Conservation (phyloP, 2,329 filamentous ascomycete species). For the Aspergillus latus region DNA sequence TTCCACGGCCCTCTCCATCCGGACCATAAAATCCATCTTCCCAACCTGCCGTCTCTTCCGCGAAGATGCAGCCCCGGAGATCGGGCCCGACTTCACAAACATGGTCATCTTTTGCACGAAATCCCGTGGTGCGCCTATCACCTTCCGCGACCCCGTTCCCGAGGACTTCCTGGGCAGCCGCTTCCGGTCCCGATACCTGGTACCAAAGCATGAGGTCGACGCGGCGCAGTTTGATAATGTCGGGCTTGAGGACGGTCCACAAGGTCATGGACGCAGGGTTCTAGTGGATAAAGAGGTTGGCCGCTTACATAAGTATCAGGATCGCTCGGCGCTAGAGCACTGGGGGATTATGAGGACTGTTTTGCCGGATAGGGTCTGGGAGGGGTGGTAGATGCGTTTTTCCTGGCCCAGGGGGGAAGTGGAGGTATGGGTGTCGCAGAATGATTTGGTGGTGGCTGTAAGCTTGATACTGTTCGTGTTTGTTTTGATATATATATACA, state of each 20-base stretch:
- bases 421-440: not conserved
- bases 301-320: constrained; percentile 69
- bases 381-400: constrained; percentile 65
- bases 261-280: constrained; percentile 46
- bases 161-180: constrained; percentile 72
- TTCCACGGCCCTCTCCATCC: constrained; percentile 73
- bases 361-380: constrained; percentile 76
- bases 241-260: constrained; percentile 15
- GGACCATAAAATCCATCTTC: constrained; percentile 80
- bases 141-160: constrained; percentile 65
- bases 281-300: constrained; percentile 57
- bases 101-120: constrained; percentile 94
- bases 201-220: constrained; percentile 70
- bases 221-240: constrained; percentile 33
- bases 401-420: not conserved
- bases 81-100: constrained; percentile 78
- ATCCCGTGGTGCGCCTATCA: constrained; percentile 35
- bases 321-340: constrained; percentile 75
- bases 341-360: constrained; percentile 91
- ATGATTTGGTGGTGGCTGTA: not conserved
- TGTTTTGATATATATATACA: constrained; percentile 1
- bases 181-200: constrained; percentile 67
- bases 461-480: not conserved
- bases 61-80: constrained; percentile 62
- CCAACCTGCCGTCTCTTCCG: constrained; percentile 89